Percentiles rank a stretch among this genome's conserved stretches.
phyloP scores from a whole-genome alignment of 176 grass and related monocot species.

The Panicum miliaceum region DNA sequence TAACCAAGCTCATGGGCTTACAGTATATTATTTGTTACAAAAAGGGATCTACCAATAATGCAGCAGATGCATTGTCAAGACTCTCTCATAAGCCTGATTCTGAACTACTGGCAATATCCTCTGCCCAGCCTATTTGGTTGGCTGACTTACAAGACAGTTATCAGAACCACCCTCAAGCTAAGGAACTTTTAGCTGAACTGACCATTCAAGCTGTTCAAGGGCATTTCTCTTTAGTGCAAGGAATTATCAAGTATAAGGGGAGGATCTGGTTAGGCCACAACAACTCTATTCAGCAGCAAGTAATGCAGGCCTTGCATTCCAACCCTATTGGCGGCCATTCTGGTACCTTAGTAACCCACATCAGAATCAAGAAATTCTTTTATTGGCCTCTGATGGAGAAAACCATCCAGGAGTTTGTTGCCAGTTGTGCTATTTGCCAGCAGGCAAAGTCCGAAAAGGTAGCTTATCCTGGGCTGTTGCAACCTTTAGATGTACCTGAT shows the following conservation, averaged over 20 bases:
- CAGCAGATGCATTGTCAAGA: neutral
- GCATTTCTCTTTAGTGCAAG: too few relatives aligned
- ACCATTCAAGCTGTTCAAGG: too few relatives aligned
- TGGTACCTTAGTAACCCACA: neutral
- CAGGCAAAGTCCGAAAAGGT: neutral
- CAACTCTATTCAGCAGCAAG: neutral
- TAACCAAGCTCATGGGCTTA: neutral
- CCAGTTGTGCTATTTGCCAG: neutral
- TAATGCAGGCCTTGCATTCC: neutral
- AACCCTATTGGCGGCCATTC: neutral
- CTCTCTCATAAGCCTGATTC: neutral
- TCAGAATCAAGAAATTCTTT: neutral
- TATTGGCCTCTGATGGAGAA: neutral
- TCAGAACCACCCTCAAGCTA: too few relatives aligned
- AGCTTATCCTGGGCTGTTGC: neutral
- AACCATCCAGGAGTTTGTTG: neutral
- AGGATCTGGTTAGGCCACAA: too few relatives aligned
- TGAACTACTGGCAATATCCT: rapidly evolving
- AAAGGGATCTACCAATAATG: neutral
- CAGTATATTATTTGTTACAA: neutral
- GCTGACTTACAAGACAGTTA: neutral
- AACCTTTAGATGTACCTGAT: neutral
- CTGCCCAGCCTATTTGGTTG: neutral
- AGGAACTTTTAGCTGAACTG: too few relatives aligned
- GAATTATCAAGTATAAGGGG: too few relatives aligned